Evolutionary conservation across 73 alveolate genomes (phyloP), one percentile per base, ranked within the genome.

Genomic region (Blepharisma japonicum): DNA sequence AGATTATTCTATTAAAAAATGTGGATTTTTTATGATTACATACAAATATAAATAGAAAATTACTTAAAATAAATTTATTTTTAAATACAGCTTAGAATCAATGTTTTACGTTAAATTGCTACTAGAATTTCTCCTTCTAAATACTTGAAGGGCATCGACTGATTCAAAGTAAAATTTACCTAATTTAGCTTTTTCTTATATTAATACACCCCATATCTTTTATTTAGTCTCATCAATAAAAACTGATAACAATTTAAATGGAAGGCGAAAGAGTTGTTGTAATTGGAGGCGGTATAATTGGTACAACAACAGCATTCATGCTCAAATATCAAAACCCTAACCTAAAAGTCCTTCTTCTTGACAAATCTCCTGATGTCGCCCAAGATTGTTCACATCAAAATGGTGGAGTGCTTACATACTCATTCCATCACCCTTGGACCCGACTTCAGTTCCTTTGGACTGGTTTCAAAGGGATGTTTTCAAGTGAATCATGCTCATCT

Each of bases 281-380:
- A 7, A 70, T 70, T 4, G 80, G 80, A 70, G 80, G 80, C 4
- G 80, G 80, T 0, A n/a, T 70, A 39, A 70, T 70, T 20, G 80
- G 80, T 2, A 14, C 55, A 7, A 39, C 80, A n/a, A 70, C 80
- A 38, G 66, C 80, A 7, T 70, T 9, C 45, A 45, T 70, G 68
- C 70, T 70, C 11, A 61, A 61, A 61, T 18, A n/a, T 18, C 11
- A 18, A 45, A 70, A n/a, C 42, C 80, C 80, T 14, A 25, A 25
- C 56, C n/a, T 18, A n/a, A 9, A 70, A 25, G 66, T 70, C 14
- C 38, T 47, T 18, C 14, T 70, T n/a, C 61, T 70, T 2, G 80
- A 70, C 11, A 25, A 2, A 2, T 14, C 32, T 9, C 9, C 20
- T 14, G 56, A 21, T 2, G 42, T 47, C 2, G 80, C 46, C 20